These are phyloP conservation scores for Aspergillus viridinutans DNA, from an alignment of 2,329 filamentous ascomycete genomes.

Conservation along the genomic window DNA sequence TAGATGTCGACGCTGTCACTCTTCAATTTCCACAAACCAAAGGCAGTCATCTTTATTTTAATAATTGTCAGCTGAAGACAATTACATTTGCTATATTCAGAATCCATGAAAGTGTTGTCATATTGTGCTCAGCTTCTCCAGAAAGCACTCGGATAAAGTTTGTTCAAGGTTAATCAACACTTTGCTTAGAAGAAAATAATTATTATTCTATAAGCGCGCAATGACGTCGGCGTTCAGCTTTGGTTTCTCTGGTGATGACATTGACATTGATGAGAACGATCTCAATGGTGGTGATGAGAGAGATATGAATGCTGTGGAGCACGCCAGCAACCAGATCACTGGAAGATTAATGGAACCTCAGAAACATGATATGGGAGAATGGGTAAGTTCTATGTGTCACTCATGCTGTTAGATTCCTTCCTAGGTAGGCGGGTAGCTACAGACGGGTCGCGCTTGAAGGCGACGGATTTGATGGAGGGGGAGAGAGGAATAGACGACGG, in stretches of 20 bases:
- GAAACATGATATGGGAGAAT: slow-evolving; percentile 44
- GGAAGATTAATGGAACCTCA: slow-evolving; percentile 30
- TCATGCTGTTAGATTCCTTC: background rate
- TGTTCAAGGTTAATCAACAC: background rate
- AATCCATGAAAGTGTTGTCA: background rate
- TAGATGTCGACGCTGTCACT: background rate
- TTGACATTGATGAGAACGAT: slow-evolving; percentile 45
- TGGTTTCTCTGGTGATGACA: slow-evolving; percentile 57
- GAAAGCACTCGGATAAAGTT: background rate
- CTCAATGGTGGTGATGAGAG: slow-evolving; percentile 16
- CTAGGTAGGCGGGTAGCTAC: background rate
- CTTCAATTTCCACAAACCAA: background rate
- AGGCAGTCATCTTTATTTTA: background rate
- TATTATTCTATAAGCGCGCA: slow-evolving; percentile 1
- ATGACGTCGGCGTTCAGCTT: slow-evolving; percentile 49
- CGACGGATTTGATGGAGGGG: background rate
- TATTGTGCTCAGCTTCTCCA: background rate
- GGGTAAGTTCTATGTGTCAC: slow-evolving; percentile 38
- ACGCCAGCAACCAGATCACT: slow-evolving; percentile 19
- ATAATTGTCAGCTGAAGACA: no score
- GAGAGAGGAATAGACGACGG: background rate
- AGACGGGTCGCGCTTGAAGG: background rate
- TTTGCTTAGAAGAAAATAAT: background rate
- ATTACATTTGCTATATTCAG: background rate
- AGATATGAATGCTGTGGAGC: slow-evolving; percentile 5